phyloP scores from a whole-genome alignment of 228 moss, liverwort and hornwort species.

The Sphagnum magellanicum region DNA sequence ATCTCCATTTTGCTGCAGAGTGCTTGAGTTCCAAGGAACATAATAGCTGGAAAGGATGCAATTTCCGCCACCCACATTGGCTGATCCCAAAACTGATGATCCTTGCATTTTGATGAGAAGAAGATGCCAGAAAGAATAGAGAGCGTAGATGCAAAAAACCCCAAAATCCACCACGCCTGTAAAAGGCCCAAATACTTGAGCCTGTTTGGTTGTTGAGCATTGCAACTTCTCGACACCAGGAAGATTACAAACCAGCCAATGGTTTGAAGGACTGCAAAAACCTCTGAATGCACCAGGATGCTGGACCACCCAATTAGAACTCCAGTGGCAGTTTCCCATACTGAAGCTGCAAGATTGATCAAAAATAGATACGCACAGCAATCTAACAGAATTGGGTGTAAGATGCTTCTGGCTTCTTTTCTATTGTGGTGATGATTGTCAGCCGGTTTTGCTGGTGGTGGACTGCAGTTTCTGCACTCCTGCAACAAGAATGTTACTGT shows the following conservation, averaged over 20 bases:
- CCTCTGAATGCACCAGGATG: conserved; percentile 23
- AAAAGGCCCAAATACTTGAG: conserved; percentile 23
- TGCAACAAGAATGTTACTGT: too few relatives aligned
- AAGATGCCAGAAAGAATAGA: conserved; percentile 17
- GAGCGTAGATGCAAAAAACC: conserved; percentile 27
- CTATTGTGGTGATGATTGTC: too few relatives aligned
- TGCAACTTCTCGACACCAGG: conserved; percentile 8
- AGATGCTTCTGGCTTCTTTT: too few relatives aligned
- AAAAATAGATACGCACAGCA: conserved; percentile 34
- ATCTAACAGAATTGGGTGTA: not conserved
- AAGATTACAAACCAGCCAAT: conserved; percentile 36
- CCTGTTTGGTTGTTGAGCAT: conserved; percentile 15
- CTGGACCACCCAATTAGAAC: conserved; percentile 23
- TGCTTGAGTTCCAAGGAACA: conserved; percentile 29
- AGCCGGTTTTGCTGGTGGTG: too few relatives aligned
- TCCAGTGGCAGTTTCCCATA: conserved; percentile 24
- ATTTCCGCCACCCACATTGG: conserved; percentile 10
- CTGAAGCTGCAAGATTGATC: conserved; percentile 22
- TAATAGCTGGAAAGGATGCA: conserved; percentile 29
- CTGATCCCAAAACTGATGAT: conserved; percentile 12
- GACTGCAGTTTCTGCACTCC: too few relatives aligned
- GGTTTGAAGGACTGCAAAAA: conserved; percentile 19
- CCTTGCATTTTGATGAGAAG: conserved; percentile 8
- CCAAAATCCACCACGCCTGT: conserved; percentile 41
- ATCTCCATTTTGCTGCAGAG: conserved; percentile 30